Conservation (phyloP, 176 grass and related monocot genomes). For the Puya raimondii region DNA sequence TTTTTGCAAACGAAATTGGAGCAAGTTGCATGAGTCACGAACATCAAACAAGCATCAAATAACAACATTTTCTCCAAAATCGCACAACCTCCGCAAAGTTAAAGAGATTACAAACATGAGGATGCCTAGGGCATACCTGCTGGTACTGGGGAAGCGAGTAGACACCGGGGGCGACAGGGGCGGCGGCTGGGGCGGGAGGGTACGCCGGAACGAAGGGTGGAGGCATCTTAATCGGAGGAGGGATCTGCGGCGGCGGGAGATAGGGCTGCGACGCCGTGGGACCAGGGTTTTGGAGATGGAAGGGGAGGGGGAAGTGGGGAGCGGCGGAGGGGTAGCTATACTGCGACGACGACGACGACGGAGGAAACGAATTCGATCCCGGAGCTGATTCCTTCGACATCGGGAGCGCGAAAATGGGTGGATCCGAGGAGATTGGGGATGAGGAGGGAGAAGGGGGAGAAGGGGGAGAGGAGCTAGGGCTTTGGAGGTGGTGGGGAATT, state of each 20-base stretch:
- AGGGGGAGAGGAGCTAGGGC: neutral
- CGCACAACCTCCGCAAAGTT: neutral
- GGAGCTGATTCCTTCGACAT: slow-evolving; percentile 22
- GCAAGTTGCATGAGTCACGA: too few species aligned
- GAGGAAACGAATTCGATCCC: slow-evolving; percentile 9
- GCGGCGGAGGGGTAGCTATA: neutral
- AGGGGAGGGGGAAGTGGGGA: slow-evolving; percentile 73
- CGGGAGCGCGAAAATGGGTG: neutral
- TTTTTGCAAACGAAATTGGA: too few species aligned
- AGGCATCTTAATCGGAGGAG: slow-evolving; percentile 18
- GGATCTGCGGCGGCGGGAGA: slow-evolving; percentile 12
- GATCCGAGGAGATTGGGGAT: neutral
- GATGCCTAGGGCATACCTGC: slow-evolving; percentile 24
- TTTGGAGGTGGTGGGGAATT: too few species aligned
- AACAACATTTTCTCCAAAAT: neutral
- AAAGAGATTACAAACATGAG: slow-evolving; percentile 9
- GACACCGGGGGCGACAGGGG: slow-evolving; percentile 25
- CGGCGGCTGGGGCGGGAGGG: slow-evolving; percentile 15
- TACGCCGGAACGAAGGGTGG: neutral
- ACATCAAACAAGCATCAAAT: neutral
- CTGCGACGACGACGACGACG: slow-evolving; percentile 9
- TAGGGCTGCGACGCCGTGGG: slow-evolving; percentile 8
- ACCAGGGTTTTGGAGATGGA: slow-evolving; percentile 56
- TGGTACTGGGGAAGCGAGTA: slow-evolving; percentile 61
- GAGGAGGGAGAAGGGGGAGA: neutral